A percentile compares a stretch with the other conserved stretches of the same genome.
Conservation (phyloP, 306 rosid genomes). For the Pyrus pyrifolia region DNA sequence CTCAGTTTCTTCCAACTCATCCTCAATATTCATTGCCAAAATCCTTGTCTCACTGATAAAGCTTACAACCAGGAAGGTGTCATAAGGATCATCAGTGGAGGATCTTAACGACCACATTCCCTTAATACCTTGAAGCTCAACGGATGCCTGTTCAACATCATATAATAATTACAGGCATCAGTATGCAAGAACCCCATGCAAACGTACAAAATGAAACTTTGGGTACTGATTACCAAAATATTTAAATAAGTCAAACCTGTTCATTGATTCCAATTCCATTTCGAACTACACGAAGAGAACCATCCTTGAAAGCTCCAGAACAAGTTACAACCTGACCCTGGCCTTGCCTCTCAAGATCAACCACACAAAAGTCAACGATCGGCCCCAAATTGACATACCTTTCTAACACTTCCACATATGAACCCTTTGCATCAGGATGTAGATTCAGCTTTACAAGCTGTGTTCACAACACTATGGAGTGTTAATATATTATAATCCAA, state of each 20-base stretch:
- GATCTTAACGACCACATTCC: slow-evolving; percentile 99
- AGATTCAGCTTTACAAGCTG: slow-evolving; percentile 86
- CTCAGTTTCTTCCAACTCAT: slow-evolving; percentile 94
- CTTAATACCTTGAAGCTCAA: slow-evolving; percentile 97
- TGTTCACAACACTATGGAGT: slow-evolving; percentile 21
- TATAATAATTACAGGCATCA: not conserved
- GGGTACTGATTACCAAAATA: not conserved
- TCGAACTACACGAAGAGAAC: slow-evolving; percentile 93
- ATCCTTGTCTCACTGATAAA: slow-evolving; percentile 93
- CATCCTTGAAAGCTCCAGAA: slow-evolving; percentile 98
- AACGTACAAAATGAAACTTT: not conserved
- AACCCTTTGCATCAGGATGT: slow-evolving; percentile 90
- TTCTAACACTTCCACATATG: slow-evolving; percentile 86
- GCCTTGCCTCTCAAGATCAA: slow-evolving; percentile 99
- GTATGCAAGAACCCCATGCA: not conserved
- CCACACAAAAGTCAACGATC: slow-evolving; percentile 93
- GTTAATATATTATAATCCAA: slow-evolving; percentile 22
- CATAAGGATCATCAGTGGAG: slow-evolving; percentile 89
- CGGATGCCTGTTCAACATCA: slow-evolving; percentile 70
- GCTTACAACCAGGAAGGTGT: slow-evolving; percentile 89
- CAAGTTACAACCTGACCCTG: slow-evolving; percentile 99
- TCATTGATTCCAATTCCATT: slow-evolving; percentile 95
- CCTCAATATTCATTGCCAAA: slow-evolving; percentile 94
- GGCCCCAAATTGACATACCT: slow-evolving; percentile 97
- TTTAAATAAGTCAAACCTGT: slow-evolving; percentile 46